Evolutionary conservation across 805 yeast species (phyloP), one percentile per base, ranked within the genome.

Genomic region (Nakazawaea wickerhamii): DNA sequence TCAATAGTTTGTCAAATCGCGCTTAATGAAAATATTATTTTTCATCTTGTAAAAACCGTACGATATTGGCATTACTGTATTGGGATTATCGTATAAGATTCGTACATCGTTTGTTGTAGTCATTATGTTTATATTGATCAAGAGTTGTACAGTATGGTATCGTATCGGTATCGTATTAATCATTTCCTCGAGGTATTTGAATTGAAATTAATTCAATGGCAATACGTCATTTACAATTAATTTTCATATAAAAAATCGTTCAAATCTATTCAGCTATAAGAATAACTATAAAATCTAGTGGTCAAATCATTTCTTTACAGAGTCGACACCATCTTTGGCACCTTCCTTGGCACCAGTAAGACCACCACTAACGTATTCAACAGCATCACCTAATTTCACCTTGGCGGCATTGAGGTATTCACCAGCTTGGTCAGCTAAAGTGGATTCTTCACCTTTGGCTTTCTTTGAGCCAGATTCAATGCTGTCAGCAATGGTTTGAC

Each of bases 401-500:
- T 63, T 68, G 42, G 71, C 74, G 48, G 61, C 63, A 21, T 63
- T 70, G 34, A 67, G 56, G 55, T 68, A 68, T 49, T 58, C 54
- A 48, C 54, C 43, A 48, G 68, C 67, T 54, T 77, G 67, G 42
- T 69, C 73, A 43, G 63, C 55, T 44, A 67, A 57, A 22, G 67
- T 45, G 21, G 32, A 36, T 22, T 49, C 31, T 6, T 28, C 55
- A 30, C 61, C 50, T 57, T 62, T 58, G 49, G 69, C 80, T 48
- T 77, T 78, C 50, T 74, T 76, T 57, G 71, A 70, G 40, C 83
- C 84, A 44, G 65, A 54, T 54, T 69, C 60, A 48, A 77, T 68
- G 43, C 77, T 63, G 65, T 86, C 96, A 48, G 79, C 71, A 26
- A 78, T 67, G 52, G 79, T 68, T 71, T 89, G 96, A 47, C 75